Evolutionary conservation across 495 filamentous ascomycete genomes (phyloP).

Genomic region (Lophium mytilinum): DNA sequence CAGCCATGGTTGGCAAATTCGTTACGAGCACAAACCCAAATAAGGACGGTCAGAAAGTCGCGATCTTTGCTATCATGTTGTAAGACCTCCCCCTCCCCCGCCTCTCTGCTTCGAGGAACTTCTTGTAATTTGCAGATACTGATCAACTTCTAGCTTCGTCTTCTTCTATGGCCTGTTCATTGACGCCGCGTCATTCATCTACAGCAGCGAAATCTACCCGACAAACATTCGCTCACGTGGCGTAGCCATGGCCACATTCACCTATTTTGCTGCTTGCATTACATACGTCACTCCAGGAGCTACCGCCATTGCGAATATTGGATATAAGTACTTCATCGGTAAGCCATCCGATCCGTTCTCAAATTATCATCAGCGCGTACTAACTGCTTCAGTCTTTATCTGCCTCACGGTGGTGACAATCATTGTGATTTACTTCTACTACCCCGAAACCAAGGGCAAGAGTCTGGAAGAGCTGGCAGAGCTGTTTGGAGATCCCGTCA

Average conservation of each 20-base stretch:
- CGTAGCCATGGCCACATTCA: constrained; percentile 20
- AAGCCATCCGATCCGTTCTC: background rate
- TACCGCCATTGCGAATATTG: constrained; percentile 20
- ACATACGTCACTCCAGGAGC: constrained; percentile 25
- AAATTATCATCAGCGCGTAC: background rate
- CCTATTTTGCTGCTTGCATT: constrained; percentile 25
- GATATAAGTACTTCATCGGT: constrained; percentile 23
- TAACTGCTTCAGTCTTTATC: constrained; percentile 11
- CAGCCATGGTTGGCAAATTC: constrained; percentile 25
- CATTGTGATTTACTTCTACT: constrained; percentile 23
- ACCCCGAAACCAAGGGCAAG: constrained; percentile 25
- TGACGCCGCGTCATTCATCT: constrained; percentile 30
- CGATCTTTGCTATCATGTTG: constrained; percentile 23
- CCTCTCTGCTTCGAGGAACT: background rate
- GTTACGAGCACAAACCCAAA: constrained; percentile 6
- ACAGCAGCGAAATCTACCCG: constrained; percentile 25
- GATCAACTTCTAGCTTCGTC: constrained; percentile 1
- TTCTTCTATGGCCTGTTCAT: constrained; percentile 25
- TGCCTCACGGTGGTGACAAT: constrained; percentile 23
- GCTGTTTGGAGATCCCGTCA: constrained; percentile 25
- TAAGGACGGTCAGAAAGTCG: constrained; percentile 23
- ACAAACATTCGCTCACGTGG: constrained; percentile 26
- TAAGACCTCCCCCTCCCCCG: background rate
- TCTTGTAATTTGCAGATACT: background rate
- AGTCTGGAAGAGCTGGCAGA: constrained; percentile 23